Percentiles rank a stretch among this genome's conserved stretches.
These are phyloP conservation scores for Lophiostoma macrostomum DNA, from an alignment of 495 filamentous ascomycete genomes.

Conservation along the genomic window DNA sequence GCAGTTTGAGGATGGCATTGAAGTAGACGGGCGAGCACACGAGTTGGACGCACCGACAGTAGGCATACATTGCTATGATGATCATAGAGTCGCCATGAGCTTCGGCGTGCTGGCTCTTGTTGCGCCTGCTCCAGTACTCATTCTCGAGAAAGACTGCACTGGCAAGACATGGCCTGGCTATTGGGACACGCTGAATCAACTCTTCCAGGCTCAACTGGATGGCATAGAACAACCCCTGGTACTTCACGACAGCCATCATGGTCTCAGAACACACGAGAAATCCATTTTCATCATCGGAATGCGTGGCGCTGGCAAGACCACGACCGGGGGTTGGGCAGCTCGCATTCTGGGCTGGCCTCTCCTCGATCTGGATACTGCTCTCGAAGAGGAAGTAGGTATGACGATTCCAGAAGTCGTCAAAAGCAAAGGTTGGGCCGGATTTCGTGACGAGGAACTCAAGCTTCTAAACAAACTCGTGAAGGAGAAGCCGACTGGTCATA, in stretches of 20 bases:
- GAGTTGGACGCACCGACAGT: slow-evolving; percentile 47
- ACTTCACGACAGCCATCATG: slow-evolving; percentile 40
- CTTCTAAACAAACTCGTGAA: slow-evolving; percentile 69
- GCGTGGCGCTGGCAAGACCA: slow-evolving; percentile 96
- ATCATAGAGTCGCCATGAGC: slow-evolving; percentile 98
- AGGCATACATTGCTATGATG: slow-evolving; percentile 91
- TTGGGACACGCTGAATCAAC: slow-evolving; percentile 83
- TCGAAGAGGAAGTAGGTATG: slow-evolving; percentile 68
- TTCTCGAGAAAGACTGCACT: slow-evolving; percentile 86
- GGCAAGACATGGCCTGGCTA: slow-evolving; percentile 99
- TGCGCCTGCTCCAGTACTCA: slow-evolving; percentile 69
- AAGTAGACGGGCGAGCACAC: slow-evolving; percentile 41
- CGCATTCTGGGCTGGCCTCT: slow-evolving; percentile 71
- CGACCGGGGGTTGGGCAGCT: slow-evolving; percentile 79
- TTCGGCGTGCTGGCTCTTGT: slow-evolving; percentile 85
- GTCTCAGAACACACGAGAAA: slow-evolving; percentile 44
- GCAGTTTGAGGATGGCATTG: slow-evolving; percentile 88
- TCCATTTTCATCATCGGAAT: slow-evolving; percentile 96
- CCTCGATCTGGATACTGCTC: slow-evolving; percentile 80
- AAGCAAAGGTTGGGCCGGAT: slow-evolving; percentile 79
- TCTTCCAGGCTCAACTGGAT: slow-evolving; percentile 69
- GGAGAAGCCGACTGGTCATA: slow-evolving; percentile 69
- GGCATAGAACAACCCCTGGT: slow-evolving; percentile 57
- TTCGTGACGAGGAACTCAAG: slow-evolving; percentile 75
- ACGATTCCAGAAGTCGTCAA: slow-evolving; percentile 84